Evolutionary conservation across 306 rosid genomes (phyloP).

Genomic region (Quercus wislizeni): DNA sequence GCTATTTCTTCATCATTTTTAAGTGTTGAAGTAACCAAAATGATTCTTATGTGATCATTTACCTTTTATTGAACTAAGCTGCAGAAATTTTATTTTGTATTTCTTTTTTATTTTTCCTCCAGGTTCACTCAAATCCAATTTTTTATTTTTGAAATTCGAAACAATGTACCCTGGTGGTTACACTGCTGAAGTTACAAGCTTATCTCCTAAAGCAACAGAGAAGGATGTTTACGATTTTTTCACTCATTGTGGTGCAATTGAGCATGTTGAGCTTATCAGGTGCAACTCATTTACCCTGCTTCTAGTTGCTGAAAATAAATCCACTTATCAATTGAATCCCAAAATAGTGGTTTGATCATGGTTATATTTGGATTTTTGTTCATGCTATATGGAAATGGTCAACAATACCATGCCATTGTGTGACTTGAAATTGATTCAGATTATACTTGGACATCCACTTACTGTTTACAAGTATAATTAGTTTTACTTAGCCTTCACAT

Average conservation of each 20-base stretch:
- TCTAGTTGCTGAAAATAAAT: conserved; percentile 22
- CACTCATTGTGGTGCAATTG: conserved; percentile 69
- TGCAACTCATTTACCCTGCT: conserved; percentile 21
- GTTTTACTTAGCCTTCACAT: conserved; percentile 9
- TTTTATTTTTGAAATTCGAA: conserved; percentile 24
- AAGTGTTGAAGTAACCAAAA: conserved; percentile 1
- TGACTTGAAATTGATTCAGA: background rate
- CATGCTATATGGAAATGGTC: background rate
- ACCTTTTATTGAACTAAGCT: conserved; percentile 12
- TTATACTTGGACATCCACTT: background rate
- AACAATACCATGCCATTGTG: background rate
- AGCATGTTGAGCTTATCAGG: conserved; percentile 81
- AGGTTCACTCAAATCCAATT: conserved; percentile 30
- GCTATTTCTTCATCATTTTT: conserved; percentile 6
- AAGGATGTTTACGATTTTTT: conserved; percentile 69
- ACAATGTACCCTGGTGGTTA: conserved; percentile 67
- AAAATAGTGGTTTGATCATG: background rate
- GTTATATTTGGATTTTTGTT: background rate
- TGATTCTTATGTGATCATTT: conserved; percentile 6
- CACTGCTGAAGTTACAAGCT: conserved; percentile 72
- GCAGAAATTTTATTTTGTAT: conserved; percentile 17
- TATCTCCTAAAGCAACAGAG: conserved; percentile 76
- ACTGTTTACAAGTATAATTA: background rate
- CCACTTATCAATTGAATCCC: background rate
- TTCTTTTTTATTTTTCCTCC: conserved; percentile 15